A percentile compares a stretch with the other conserved stretches of the same genome.
These are phyloP conservation scores for Xanthoconium separans DNA, from an alignment of 1,284 basidiomycete genomes.

Conservation along the genomic window DNA sequence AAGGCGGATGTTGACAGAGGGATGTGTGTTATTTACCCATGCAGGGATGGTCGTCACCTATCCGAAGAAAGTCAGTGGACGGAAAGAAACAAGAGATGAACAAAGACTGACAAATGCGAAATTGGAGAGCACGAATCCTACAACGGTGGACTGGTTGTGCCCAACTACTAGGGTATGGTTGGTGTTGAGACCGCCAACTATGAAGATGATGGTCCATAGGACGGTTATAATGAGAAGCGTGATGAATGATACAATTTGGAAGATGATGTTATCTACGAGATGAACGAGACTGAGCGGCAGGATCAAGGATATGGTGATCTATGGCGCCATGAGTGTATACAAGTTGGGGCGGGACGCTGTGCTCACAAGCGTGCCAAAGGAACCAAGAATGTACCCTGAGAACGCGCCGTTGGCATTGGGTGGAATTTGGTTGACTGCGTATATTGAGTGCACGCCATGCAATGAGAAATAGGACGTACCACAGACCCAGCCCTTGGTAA, in stretches of 20 bases:
- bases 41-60: conserved; percentile 26
- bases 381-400: conserved; percentile 26
- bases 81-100: not conserved
- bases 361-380: conserved; percentile 24
- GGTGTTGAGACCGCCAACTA: conserved; percentile 10
- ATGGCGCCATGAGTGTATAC: not conserved
- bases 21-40: conserved; percentile 29
- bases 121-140: conserved; percentile 25
- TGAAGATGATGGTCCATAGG: conserved; percentile 20
- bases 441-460: not conserved
- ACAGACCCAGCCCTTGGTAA: conserved; percentile 24
- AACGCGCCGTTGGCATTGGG: conserved; percentile 15
- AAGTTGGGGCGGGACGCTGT: not conserved
- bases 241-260: conserved; percentile 25
- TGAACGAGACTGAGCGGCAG: conserved; percentile 25
- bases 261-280: conserved; percentile 27
- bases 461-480: conserved; percentile 8
- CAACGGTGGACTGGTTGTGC: conserved; percentile 17
- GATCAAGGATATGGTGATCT: conserved; percentile 23
- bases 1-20: conserved; percentile 20
- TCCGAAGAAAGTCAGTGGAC: not conserved
- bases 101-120: conserved; percentile 22
- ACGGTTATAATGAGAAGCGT: conserved; percentile 20
- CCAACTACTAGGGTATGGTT: conserved; percentile 13
- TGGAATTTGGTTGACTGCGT: conserved; percentile 13